Percentiles rank a stretch among this genome's conserved stretches.
These are phyloP conservation scores for Aotearoamyces nothofagi DNA, from an alignment of 2,329 filamentous ascomycete species.

Conservation along the genomic window DNA sequence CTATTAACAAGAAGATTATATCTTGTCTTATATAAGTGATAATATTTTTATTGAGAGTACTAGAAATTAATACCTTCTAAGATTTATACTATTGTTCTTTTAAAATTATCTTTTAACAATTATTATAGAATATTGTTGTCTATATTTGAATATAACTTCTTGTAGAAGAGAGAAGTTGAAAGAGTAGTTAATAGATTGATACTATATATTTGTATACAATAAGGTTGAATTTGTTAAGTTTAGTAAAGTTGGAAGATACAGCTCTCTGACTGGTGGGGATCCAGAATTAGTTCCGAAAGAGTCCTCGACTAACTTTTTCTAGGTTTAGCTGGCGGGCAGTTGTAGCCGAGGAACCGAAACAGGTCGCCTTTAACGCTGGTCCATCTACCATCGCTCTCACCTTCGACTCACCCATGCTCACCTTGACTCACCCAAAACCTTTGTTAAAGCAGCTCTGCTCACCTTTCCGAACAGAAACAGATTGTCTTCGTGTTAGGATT, in stretches of 20 bases:
- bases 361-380: slow-evolving; percentile 2
- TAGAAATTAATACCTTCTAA: slow-evolving; percentile 4
- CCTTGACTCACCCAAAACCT: slow-evolving; percentile 1
- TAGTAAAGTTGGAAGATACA: slow-evolving; percentile 4
- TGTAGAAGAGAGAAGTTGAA: slow-evolving; percentile 7
- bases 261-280: slow-evolving; percentile 4
- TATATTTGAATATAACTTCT: slow-evolving; percentile 6
- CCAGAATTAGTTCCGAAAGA: slow-evolving; percentile 4
- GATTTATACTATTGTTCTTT: slow-evolving; percentile 7
- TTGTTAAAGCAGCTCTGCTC: slow-evolving; percentile 1
- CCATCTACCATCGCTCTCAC: too few relatives aligned
- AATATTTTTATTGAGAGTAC: slow-evolving; percentile 4
- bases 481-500: too few relatives aligned
- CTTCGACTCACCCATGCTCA: slow-evolving; percentile 1
- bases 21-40: slow-evolving; percentile 7
- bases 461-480: too few relatives aligned
- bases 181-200: slow-evolving; percentile 3
- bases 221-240: slow-evolving; percentile 6
- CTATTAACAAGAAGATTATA: too few relatives aligned
- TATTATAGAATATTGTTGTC: slow-evolving; percentile 6
- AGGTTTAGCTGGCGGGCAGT: slow-evolving; percentile 5
- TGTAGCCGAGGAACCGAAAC: slow-evolving; percentile 5
- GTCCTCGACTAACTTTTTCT: slow-evolving; percentile 4
- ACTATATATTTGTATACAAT: slow-evolving; percentile 7
- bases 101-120: slow-evolving; percentile 5